Evolutionary conservation across 1,284 basidiomycete genomes (phyloP), one percentile per base, ranked within the genome.

Genomic region (Paramarasmius palmivorus): DNA sequence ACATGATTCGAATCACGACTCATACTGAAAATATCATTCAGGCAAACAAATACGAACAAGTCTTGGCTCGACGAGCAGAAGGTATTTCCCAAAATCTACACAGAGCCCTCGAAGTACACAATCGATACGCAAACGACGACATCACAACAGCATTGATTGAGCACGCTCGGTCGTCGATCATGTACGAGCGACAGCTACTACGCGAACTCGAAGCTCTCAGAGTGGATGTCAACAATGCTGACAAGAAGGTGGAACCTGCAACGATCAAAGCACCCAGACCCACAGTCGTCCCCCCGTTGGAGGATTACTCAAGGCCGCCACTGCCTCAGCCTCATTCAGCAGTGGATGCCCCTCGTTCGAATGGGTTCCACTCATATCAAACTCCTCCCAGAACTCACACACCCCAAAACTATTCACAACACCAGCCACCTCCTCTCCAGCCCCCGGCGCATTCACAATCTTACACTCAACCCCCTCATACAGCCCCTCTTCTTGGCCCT

Each of bases 71-170:
- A 51, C 86, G 92, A 17, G 88, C 95, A 1, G 81, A 91, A 50
- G 92, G 92, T 50, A 97, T 98, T 56, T 96, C 95, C 1, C 85
- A 91, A 61, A 95, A 97, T 61, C 77, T 98, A 9, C 92, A 95
- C 63, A 82, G 82, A 38, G 88, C 94, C 1, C 79, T 98, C 29
- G 82, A 88, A 39, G 82, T 82, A 1, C 93, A 98, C 69, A 92
- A 90, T 54, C 82, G 82, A 50, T 82, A 90, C 59, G 89, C 93
- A 17, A 90, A 95, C 53, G 91, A 95, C 55, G 95, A 98, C 66
- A 82, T 97, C 49, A 89, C 91, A 12, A 79, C 90, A 29, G 88
- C 92, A 1, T 74, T 98, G 35, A 85, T 97, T 50, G 93, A 97
- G 68, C 93, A 97, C 67, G 92, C 92, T 9, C 85, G 94, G 20